These are phyloP conservation scores for Fusarium humuli DNA, from an alignment of 2,329 filamentous ascomycete genomes.

Conservation along the genomic window DNA sequence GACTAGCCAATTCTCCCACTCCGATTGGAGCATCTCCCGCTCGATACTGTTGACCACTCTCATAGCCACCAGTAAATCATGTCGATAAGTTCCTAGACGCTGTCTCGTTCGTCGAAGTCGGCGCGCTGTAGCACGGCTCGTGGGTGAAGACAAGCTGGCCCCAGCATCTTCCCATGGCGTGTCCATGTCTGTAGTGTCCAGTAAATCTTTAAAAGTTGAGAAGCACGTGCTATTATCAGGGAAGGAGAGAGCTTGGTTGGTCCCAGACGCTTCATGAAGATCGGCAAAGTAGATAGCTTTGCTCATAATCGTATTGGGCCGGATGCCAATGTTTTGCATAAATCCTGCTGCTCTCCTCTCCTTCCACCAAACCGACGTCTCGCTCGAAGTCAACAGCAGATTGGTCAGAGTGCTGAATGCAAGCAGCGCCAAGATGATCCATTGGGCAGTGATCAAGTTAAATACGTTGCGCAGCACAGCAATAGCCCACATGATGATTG, in stretches of 20 bases:
- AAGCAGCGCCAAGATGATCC: slow-evolving; percentile 77
- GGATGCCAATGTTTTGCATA: slow-evolving; percentile 84
- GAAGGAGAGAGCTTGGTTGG: slow-evolving; percentile 49
- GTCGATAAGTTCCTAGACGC: slow-evolving; percentile 83
- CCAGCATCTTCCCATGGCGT: slow-evolving; percentile 66
- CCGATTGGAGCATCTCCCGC: slow-evolving; percentile 83
- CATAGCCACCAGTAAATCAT: slow-evolving; percentile 91
- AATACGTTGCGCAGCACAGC: slow-evolving; percentile 73
- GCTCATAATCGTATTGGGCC: slow-evolving; percentile 83
- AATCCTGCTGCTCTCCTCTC: slow-evolving; percentile 84
- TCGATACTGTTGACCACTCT: slow-evolving; percentile 91
- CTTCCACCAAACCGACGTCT: slow-evolving; percentile 83
- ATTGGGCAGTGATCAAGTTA: slow-evolving; percentile 77
- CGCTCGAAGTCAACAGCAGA: slow-evolving; percentile 77
- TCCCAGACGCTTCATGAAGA: slow-evolving; percentile 72
- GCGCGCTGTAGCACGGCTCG: slow-evolving; percentile 67
- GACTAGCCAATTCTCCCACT: slow-evolving; percentile 93
- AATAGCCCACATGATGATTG: slow-evolving; percentile 81
- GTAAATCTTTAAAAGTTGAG: slow-evolving; percentile 69
- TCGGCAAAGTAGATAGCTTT: slow-evolving; percentile 87
- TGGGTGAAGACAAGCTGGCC: slow-evolving; percentile 57
- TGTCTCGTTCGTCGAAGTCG: slow-evolving; percentile 84
- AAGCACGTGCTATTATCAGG: slow-evolving; percentile 68
- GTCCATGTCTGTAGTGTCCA: slow-evolving; percentile 69
- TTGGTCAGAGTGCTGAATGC: slow-evolving; percentile 78